phyloP scores from a whole-genome alignment of 768 basidiomycete genomes.

The Mycena amicta region DNA sequence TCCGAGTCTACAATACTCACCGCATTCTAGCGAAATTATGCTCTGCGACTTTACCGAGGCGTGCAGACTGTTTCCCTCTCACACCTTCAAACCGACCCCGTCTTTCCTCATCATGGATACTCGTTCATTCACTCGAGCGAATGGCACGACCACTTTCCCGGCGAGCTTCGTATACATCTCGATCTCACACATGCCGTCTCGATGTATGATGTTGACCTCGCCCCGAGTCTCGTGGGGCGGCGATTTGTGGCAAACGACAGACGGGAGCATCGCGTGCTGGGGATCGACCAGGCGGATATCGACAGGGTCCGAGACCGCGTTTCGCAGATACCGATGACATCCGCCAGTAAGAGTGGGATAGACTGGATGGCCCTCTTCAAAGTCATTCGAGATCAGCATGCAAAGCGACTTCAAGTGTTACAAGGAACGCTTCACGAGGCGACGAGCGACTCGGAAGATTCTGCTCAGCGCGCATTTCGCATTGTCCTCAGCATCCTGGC shows the following conservation, averaged over 20 bases:
- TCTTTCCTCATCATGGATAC: conserved; percentile 7
- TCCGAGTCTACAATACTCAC: neutral
- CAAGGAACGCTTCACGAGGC: conserved; percentile 36
- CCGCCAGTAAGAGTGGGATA: conserved; percentile 31
- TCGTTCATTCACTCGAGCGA: conserved; percentile 35
- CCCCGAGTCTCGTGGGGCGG: conserved; percentile 36
- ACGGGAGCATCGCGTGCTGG: conserved; percentile 36
- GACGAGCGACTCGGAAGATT: conserved; percentile 12
- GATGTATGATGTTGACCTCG: conserved; percentile 43
- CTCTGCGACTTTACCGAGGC: conserved; percentile 48
- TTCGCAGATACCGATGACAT: conserved; percentile 14
- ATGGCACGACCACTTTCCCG: conserved; percentile 46
- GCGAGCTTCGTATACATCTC: conserved; percentile 45
- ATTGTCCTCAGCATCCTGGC: conserved; percentile 31
- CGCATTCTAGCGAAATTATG: conserved; percentile 44
- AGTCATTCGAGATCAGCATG: conserved; percentile 42
- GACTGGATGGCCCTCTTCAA: conserved; percentile 45
- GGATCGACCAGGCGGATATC: conserved; percentile 33
- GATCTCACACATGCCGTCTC: conserved; percentile 45
- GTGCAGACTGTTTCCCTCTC: conserved; percentile 40
- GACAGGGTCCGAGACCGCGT: conserved; percentile 29
- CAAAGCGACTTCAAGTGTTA: conserved; percentile 42
- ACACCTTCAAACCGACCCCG: conserved; percentile 26
- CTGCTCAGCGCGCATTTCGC: conserved; percentile 27
- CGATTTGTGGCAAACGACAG: conserved; percentile 35